Percentiles rank a stretch among this genome's conserved stretches.
These are phyloP conservation scores for Paramecium biaurelia DNA, from an alignment of 73 alveolate species.

Conservation along the genomic window DNA sequence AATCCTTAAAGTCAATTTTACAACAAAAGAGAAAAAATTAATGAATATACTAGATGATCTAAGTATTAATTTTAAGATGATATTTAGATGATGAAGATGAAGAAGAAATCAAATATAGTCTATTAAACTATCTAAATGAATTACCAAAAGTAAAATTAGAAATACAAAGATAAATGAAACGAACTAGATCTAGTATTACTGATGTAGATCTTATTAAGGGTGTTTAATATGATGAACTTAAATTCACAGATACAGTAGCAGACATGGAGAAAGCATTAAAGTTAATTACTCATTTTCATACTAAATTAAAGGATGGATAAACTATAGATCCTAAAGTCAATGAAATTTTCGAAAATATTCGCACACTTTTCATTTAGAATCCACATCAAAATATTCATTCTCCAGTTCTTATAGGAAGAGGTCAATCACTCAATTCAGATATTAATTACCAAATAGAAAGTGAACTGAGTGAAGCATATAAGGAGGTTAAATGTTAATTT, in stretches of 20 bases:
- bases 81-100: slow-evolving; percentile 43
- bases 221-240: background rate
- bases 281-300: background rate
- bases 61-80: background rate
- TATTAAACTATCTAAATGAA: background rate
- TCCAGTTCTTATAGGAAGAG: background rate
- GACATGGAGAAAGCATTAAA: slow-evolving; percentile 19
- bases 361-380: background rate
- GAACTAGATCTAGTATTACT: slow-evolving; percentile 42
- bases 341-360: background rate
- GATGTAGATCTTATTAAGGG: slow-evolving; percentile 22
- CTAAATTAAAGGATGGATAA: background rate
- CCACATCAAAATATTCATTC: background rate
- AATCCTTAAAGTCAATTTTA: slow-evolving; percentile 1
- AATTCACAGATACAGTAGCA: background rate
- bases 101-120: slow-evolving; percentile 47
- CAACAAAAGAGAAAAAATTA: slow-evolving; percentile 10
- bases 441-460: background rate
- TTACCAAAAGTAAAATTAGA: background rate
- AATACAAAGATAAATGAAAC: background rate
- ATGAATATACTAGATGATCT: background rate
- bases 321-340: background rate
- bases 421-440: background rate
- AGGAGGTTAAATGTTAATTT: background rate
- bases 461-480: background rate